Evolutionary conservation across 2,329 filamentous ascomycete species (phyloP).

Genomic region (Scytalidium sp.): DNA sequence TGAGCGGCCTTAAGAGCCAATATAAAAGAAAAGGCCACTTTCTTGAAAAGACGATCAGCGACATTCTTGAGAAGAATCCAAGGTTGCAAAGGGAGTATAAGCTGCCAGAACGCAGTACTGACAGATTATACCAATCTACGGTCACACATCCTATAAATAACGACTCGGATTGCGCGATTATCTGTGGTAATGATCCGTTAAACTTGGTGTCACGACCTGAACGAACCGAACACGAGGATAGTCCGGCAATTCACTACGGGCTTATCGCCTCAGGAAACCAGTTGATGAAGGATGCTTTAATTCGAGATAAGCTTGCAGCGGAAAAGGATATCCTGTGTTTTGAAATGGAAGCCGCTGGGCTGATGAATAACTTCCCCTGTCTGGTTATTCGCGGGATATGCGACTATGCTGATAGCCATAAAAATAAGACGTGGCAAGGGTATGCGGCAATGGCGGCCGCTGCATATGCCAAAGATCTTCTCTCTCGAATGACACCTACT

Average conservation of each 20-base stretch:
- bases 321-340: slow-evolving; percentile 26
- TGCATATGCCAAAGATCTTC: slow-evolving; percentile 21
- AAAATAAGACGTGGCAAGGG: slow-evolving; percentile 16
- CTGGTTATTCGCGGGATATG: slow-evolving; percentile 31
- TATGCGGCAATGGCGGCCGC: slow-evolving; percentile 16
- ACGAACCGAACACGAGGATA: slow-evolving; percentile 12
- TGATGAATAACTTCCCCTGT: slow-evolving; percentile 27
- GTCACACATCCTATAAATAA: slow-evolving; percentile 12
- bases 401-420: slow-evolving; percentile 30
- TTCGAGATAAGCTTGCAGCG: slow-evolving; percentile 11
- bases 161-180: slow-evolving; percentile 11
- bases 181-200: slow-evolving; percentile 17
- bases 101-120: slow-evolving; percentile 20
- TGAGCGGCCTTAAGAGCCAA: slow-evolving; percentile 19
- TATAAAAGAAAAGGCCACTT: slow-evolving; percentile 15
- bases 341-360: slow-evolving; percentile 31
- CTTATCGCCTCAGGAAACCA: slow-evolving; percentile 31
- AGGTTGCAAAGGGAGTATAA: slow-evolving; percentile 23
- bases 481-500: slow-evolving; percentile 13
- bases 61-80: slow-evolving; percentile 20
- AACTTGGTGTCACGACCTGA: slow-evolving; percentile 15
- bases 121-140: slow-evolving; percentile 24
- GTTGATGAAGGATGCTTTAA: slow-evolving; percentile 13
- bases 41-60: slow-evolving; percentile 16
- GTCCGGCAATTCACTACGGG: slow-evolving; percentile 30